These are phyloP conservation scores for Penicillium angulare DNA, from an alignment of 495 filamentous ascomycete genomes.

Conservation along the genomic window DNA sequence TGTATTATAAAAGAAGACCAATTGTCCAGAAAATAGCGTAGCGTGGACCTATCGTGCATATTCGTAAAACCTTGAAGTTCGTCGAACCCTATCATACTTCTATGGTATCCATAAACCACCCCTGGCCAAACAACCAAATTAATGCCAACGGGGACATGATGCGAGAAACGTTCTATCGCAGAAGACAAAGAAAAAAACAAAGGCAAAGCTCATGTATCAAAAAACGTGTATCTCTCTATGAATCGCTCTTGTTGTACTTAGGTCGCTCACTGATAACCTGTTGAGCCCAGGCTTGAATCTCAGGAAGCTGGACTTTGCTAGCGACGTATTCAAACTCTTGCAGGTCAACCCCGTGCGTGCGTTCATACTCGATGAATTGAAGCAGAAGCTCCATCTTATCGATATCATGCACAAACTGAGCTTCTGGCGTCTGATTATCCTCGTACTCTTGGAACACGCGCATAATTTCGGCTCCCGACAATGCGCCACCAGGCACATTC, in stretches of 20 bases:
- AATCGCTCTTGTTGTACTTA: slow-evolving; percentile 34
- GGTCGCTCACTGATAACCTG: slow-evolving; percentile 71
- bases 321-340: slow-evolving; percentile 81
- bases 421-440: slow-evolving; percentile 75
- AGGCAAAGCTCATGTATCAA: too few relatives aligned
- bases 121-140: too few relatives aligned
- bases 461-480: slow-evolving; percentile 65
- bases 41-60: too few relatives aligned
- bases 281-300: slow-evolving; percentile 76
- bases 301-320: slow-evolving; percentile 65
- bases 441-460: slow-evolving; percentile 93
- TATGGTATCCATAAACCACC: too few relatives aligned
- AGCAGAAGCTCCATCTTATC: slow-evolving; percentile 93
- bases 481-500: slow-evolving; percentile 62
- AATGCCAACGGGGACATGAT: too few relatives aligned
- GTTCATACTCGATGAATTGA: slow-evolving; percentile 98
- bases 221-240: not conserved
- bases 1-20: too few relatives aligned
- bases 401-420: slow-evolving; percentile 89
- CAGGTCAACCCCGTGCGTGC: slow-evolving; percentile 66
- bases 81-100: too few relatives aligned
- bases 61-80: too few relatives aligned
- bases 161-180: too few relatives aligned
- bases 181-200: too few relatives aligned
- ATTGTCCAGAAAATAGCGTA: too few relatives aligned